These are phyloP conservation scores for Fusarium piperis DNA, from an alignment of 2,329 filamentous ascomycete species.

Conservation along the genomic window DNA sequence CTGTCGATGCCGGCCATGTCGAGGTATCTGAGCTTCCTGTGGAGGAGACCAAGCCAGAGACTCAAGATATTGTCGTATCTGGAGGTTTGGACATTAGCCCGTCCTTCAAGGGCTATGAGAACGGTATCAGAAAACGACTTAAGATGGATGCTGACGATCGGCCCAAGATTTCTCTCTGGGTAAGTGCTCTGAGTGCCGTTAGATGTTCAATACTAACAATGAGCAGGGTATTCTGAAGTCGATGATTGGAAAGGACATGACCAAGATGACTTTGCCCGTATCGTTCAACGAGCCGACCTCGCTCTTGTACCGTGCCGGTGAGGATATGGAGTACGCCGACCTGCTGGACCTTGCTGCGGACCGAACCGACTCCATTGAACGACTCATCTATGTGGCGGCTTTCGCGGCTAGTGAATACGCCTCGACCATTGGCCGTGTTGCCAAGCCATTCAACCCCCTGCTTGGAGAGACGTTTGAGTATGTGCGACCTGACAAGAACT, in stretches of 20 bases:
- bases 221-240: constrained; percentile 91
- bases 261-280: constrained; percentile 97
- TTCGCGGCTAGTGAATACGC: constrained; percentile 98
- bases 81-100: constrained; percentile 72
- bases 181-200: constrained; percentile 57
- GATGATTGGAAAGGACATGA: constrained; percentile 99
- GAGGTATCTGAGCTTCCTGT: constrained; percentile 77
- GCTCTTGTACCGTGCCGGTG: constrained; percentile 89
- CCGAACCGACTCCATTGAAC: constrained; percentile 85
- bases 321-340: constrained; percentile 98
- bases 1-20: constrained; percentile 91
- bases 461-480: constrained; percentile 98
- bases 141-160: constrained; percentile 93
- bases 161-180: constrained; percentile 96
- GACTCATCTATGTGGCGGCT: constrained; percentile 92
- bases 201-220: constrained; percentile 31
- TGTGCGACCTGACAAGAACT: constrained; percentile 93
- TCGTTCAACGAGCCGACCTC: constrained; percentile 99
- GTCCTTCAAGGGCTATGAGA: constrained; percentile 91
- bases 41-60: constrained; percentile 54
- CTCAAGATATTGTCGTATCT: constrained; percentile 54
- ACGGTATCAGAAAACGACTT: constrained; percentile 79
- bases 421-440: constrained; percentile 94
- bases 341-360: constrained; percentile 90
- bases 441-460: constrained; percentile 97